Base-by-base conservation (phyloP, 768 basidiomycete genomes). In the Mycena indigotica region DNA sequence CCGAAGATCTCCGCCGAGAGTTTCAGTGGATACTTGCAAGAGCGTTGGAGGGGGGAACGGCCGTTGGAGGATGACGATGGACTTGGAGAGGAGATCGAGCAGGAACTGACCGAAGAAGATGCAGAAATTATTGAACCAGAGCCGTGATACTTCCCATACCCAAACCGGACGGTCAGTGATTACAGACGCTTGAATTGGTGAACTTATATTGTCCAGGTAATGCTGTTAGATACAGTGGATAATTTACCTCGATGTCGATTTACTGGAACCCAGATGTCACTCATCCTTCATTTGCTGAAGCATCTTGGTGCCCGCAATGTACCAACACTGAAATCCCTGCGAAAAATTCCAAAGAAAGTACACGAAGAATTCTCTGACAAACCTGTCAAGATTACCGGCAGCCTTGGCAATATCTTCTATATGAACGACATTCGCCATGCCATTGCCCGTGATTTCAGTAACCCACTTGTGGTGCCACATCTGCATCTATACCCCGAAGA, bases 401-500 rank as follows among this genome's bases (percentile, higher is more conserved):
- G n/a, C n/a, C n/a, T n/a, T n/a, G n/a, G n/a, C n/a, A n/a, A n/a
- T n/a, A n/a, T n/a, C n/a, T n/a, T n/a, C n/a, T n/a, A n/a, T n/a
- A n/a, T n/a, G n/a, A n/a, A n/a, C n/a, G n/a, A n/a, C n/a, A n/a
- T n/a, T n/a, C n/a, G n/a, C n/a, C n/a, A n/a, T n/a, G n/a, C n/a
- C n/a, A n/a, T n/a, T n/a, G n/a, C n/a, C n/a, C n/a, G n/a, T n/a
- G 70, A 72, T 40, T 69, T 60, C 56, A 64, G 63, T 0, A 65
- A 65, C 52, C 66, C 63, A 0, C 32, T 55, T 25, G 60, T 70
- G 5, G 55, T 59, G 3, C 21, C 39, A n/a, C 63, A 66, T 44
- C 30, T 72, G 0, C 63, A 62, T 21, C 48, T 65, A 4, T 70
- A 67, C 55, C 69, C 70, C 6, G 70, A 72, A 50, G 56, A 66